phyloP scores from a whole-genome alignment of 2,329 filamentous ascomycete genomes.

The Biscogniauxia mediterranea region DNA sequence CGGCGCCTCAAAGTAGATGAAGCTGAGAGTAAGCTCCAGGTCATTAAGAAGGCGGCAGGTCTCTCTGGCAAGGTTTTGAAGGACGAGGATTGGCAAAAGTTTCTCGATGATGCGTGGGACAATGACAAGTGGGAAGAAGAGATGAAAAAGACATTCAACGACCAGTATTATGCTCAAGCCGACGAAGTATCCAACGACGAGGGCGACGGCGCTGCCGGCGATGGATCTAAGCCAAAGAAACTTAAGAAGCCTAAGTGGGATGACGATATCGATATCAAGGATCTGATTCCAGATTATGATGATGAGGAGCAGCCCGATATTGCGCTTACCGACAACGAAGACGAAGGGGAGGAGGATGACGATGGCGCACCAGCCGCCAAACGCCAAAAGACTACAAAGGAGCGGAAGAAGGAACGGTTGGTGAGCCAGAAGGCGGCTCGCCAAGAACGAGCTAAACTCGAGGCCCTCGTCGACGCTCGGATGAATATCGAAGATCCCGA shows the following conservation, averaged over 20 bases:
- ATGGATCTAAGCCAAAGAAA: slow-evolving; percentile 55
- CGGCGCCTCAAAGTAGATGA: slow-evolving; percentile 89
- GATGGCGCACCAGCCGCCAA: slow-evolving; percentile 46
- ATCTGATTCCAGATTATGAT: slow-evolving; percentile 83
- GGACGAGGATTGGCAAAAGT: slow-evolving; percentile 78
- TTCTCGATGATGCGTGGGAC: slow-evolving; percentile 87
- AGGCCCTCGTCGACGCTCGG: slow-evolving; percentile 79
- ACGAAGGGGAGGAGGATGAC: slow-evolving; percentile 40
- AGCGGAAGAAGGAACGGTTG: slow-evolving; percentile 57
- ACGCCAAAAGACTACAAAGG: slow-evolving; percentile 60
- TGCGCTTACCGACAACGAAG: slow-evolving; percentile 54
- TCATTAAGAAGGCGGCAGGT: slow-evolving; percentile 88
- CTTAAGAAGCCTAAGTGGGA: slow-evolving; percentile 88
- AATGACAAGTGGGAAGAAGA: slow-evolving; percentile 86
- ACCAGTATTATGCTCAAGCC: slow-evolving; percentile 79
- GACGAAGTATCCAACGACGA: slow-evolving; percentile 63
- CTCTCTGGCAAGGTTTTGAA: slow-evolving; percentile 63
- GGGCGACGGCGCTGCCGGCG: slow-evolving; percentile 49
- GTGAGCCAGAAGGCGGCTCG: slow-evolving; percentile 69
- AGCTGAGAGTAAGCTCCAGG: slow-evolving; percentile 78
- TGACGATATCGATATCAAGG: slow-evolving; percentile 96
- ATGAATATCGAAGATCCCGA: slow-evolving; percentile 70
- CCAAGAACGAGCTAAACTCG: slow-evolving; percentile 78
- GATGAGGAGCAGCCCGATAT: slow-evolving; percentile 59
- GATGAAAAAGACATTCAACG: slow-evolving; percentile 85